phyloP scores from a whole-genome alignment of 805 yeast species.

The Lachancea sp. region DNA sequence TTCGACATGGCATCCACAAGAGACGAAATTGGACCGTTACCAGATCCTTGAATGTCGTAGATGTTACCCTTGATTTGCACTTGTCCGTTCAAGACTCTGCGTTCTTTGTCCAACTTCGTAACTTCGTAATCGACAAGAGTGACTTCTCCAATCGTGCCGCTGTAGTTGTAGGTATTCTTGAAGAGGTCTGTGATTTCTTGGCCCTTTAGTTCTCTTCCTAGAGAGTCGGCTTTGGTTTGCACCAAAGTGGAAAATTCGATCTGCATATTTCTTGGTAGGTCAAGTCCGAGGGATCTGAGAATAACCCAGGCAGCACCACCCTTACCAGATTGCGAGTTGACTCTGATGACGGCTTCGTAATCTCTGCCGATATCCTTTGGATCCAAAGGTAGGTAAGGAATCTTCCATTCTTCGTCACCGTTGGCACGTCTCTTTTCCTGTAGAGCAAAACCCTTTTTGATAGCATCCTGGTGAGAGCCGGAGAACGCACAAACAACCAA shows the following conservation, averaged over 20 bases:
- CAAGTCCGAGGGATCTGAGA: constrained; percentile 62
- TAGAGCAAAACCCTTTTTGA: constrained; percentile 56
- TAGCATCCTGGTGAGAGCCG: constrained; percentile 69
- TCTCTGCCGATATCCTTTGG: constrained; percentile 77
- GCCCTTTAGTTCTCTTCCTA: constrained; percentile 64
- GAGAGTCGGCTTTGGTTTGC: constrained; percentile 54
- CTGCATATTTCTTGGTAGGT: constrained; percentile 67
- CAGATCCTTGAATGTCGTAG: constrained; percentile 45
- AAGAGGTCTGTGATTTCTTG: constrained; percentile 58
- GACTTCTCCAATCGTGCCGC: constrained; percentile 30
- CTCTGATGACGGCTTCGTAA: constrained; percentile 77
- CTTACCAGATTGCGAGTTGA: constrained; percentile 81
- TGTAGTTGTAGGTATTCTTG: constrained; percentile 49
- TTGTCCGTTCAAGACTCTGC: constrained; percentile 40
- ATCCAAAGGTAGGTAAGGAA: constrained; percentile 75
- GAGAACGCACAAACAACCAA: constrained; percentile 74
- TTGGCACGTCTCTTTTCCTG: constrained; percentile 45
- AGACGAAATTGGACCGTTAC: constrained; percentile 77
- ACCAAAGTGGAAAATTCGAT: constrained; percentile 60
- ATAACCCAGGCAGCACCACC: constrained; percentile 86
- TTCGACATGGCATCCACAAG: constrained; percentile 57
- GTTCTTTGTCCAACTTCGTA: constrained; percentile 34
- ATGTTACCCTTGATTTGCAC: constrained; percentile 33
- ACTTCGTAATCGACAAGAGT: constrained; percentile 39
- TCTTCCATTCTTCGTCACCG: constrained; percentile 53